A percentile compares a stretch with the other conserved stretches of the same genome.
Conservation (phyloP, 2,329 filamentous ascomycete genomes). For the Ophiostoma sp. region DNA sequence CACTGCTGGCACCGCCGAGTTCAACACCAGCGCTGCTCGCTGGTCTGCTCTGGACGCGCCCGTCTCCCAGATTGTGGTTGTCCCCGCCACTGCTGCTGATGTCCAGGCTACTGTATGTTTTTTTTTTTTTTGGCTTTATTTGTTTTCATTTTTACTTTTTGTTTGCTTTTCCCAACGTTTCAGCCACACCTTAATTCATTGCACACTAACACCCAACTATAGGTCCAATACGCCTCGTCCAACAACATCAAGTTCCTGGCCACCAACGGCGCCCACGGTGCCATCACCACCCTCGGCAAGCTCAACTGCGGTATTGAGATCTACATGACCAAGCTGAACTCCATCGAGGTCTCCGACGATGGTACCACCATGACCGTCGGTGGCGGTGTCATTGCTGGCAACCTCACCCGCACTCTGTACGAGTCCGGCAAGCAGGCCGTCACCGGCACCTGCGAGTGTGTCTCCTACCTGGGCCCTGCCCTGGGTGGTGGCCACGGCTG, state of each 20-base stretch:
- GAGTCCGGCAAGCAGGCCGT: conserved; percentile 52
- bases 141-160: neutral
- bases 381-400: conserved; percentile 50
- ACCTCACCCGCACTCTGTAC: conserved; percentile 49
- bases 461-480: conserved; percentile 39
- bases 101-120: conserved; percentile 46
- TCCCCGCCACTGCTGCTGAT: conserved; percentile 45
- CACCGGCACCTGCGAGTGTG: conserved; percentile 51
- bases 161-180: neutral
- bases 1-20: conserved; percentile 39
- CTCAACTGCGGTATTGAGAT: conserved; percentile 49
- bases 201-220: neutral
- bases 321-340: conserved; percentile 48
- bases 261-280: conserved; percentile 49
- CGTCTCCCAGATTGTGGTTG: conserved; percentile 42
- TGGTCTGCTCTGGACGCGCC: conserved; percentile 45
- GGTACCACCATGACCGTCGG: conserved; percentile 44
- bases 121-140: conserved; percentile 27
- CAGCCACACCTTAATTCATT: neutral
- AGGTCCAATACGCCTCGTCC: conserved; percentile 29
- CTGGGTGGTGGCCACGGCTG: conserved; percentile 55
- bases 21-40: conserved; percentile 36
- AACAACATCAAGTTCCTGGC: conserved; percentile 44
- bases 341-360: conserved; percentile 44
- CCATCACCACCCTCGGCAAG: conserved; percentile 44